phyloP scores from a whole-genome alignment of 1,284 basidiomycete genomes.

The Ustilago vetiveriae region DNA sequence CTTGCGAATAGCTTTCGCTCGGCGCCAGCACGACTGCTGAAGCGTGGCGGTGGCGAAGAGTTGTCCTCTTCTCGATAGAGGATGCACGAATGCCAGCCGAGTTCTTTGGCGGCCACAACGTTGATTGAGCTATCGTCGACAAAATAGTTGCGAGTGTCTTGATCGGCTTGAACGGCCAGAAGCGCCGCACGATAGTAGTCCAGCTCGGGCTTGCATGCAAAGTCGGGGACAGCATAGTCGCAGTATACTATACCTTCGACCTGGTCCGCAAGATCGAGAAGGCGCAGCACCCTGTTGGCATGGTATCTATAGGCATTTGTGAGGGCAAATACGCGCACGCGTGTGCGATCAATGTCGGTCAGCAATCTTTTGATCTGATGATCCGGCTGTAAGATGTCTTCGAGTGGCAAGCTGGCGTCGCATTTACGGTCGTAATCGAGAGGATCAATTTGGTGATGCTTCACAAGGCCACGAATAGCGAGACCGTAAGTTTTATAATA shows the following conservation, averaged over 20 bases:
- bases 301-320: slow-evolving; percentile 73
- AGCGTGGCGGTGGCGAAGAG: slow-evolving; percentile 70
- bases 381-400: slow-evolving; percentile 79
- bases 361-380: slow-evolving; percentile 76
- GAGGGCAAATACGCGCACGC: slow-evolving; percentile 71
- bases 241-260: slow-evolving; percentile 84
- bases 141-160: slow-evolving; percentile 51
- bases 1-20: slow-evolving; percentile 71
- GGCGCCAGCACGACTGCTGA: slow-evolving; percentile 80
- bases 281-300: slow-evolving; percentile 79
- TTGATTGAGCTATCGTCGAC: slow-evolving; percentile 65
- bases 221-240: slow-evolving; percentile 76
- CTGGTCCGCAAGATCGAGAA: slow-evolving; percentile 78
- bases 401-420: slow-evolving; percentile 83
- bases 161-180: slow-evolving; percentile 32
- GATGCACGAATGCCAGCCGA: slow-evolving; percentile 63
- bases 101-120: slow-evolving; percentile 52
- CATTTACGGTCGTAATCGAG: slow-evolving; percentile 86
- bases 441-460: slow-evolving; percentile 83
- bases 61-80: slow-evolving; percentile 55
- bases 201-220: slow-evolving; percentile 82
- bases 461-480: slow-evolving; percentile 81
- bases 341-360: slow-evolving; percentile 79
- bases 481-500: slow-evolving; percentile 84
- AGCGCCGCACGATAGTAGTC: slow-evolving; percentile 60